Base-by-base conservation (phyloP, 148 eudicot species). In the Persicaria maculosa region DNA sequence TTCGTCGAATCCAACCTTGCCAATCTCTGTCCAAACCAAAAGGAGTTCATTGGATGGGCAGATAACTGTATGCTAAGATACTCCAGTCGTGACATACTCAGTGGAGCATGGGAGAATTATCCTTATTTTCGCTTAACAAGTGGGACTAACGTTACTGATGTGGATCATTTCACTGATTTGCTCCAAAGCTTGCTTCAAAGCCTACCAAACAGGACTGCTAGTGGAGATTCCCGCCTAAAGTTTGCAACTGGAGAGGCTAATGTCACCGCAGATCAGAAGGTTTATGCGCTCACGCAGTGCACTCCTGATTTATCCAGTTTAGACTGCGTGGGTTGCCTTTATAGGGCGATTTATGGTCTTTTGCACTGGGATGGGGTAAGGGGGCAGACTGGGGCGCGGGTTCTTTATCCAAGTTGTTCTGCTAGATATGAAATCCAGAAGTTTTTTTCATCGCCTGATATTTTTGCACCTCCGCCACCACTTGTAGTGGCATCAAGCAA, bases 201-300 rank as follows among this genome's bases (percentile, higher is more conserved):
- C 6, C n/a, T 62, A 0, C 0, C 68, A 11, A 62, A 62, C 16
- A 10, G 4, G 7, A 79, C 78, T 10, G 69, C 85, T 0, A 17
- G 14, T 1, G 85, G 82, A 0, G 58, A 82, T 54, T 69, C 75
- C 3, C 73, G 55, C 50, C 75, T 76, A 4, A 82, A 82, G 58
- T 85, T 54, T 55, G 84, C 88, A 0, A 31, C 82, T 0, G 74
- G 46, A 22, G 19, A 76, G 53, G 73, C 45, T 4, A 64, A 72
- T 62, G 50, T 76, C 48, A 68, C 72, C 4, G 2, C 16, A 4
- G 50, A 64, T 62, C 15, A 36, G 4, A 68, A 68, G 1, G 0
- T 85, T 16, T 83, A 72, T 50, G 80, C 76, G 9, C 73, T 64
- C 7, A 78, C 77, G 43, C 80, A 81, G 70, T 81, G 83, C 64